These are phyloP conservation scores for Epichloe typhina DNA, from an alignment of 2,329 filamentous ascomycete genomes.

Conservation along the genomic window DNA sequence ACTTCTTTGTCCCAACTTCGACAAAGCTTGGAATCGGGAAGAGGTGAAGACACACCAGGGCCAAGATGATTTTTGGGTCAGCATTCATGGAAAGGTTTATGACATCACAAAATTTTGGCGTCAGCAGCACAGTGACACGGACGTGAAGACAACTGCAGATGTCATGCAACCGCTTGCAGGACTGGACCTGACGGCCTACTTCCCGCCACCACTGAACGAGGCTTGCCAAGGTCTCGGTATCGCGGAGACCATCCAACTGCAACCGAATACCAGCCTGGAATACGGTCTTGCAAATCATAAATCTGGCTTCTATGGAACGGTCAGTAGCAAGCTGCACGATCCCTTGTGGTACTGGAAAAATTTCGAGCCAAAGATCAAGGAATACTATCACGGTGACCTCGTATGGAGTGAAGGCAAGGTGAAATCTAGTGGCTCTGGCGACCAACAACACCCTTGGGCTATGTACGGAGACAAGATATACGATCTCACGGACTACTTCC, in stretches of 20 bases:
- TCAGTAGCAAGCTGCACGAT: slow-evolving; percentile 43
- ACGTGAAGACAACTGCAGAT: slow-evolving; percentile 43
- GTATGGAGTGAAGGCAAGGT: slow-evolving; percentile 55
- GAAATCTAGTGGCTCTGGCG: slow-evolving; percentile 48
- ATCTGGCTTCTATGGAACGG: slow-evolving; percentile 51
- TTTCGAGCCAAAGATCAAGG: slow-evolving; percentile 68
- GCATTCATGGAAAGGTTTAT: slow-evolving; percentile 78
- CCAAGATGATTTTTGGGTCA: slow-evolving; percentile 73
- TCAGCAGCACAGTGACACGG: slow-evolving; percentile 65
- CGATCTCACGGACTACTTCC: slow-evolving; percentile 85
- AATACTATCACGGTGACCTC: slow-evolving; percentile 78
- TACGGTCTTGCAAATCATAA: slow-evolving; percentile 49
- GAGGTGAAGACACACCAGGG: slow-evolving; percentile 61
- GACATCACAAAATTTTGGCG: slow-evolving; percentile 85
- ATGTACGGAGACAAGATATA: slow-evolving; percentile 66
- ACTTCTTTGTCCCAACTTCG: slow-evolving; percentile 76
- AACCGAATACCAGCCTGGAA: slow-evolving; percentile 50
- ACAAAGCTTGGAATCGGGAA: slow-evolving; percentile 71
- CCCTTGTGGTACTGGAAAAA: slow-evolving; percentile 62
- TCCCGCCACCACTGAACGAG: slow-evolving; percentile 60
- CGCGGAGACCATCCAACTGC: slow-evolving; percentile 40
- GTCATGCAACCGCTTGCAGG: slow-evolving; percentile 72
- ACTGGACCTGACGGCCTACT: slow-evolving; percentile 70
- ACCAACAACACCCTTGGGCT: slow-evolving; percentile 59
- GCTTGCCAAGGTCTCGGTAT: slow-evolving; percentile 64